Evolutionary conservation across 2,329 filamentous ascomycete genomes (phyloP), one percentile per base, ranked within the genome.

Genomic region (Pseudogymnoascus sp.): DNA sequence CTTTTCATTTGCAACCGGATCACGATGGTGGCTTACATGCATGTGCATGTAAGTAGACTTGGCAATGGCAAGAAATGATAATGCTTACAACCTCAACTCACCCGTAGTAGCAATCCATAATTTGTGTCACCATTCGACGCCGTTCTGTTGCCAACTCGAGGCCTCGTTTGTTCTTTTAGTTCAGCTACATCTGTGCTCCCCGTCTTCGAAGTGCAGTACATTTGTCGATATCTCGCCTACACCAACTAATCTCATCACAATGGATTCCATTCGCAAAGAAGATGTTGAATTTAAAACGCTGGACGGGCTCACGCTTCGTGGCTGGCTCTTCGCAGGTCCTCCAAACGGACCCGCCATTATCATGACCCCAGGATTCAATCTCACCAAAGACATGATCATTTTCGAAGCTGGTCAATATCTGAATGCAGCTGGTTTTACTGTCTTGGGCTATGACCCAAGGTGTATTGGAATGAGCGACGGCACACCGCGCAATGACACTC

Each of bases 391-490:
- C 42, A 58, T 64, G 39, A 52, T 23, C 45, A 23, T 52, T 52
- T 23, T 30, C 11, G 45, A 52, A 52, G 25, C 45, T n/a, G 45
- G 22, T 8, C 35, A 38, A 38, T 38, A 38, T 38, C 14, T 38
- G 35, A 38, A 38, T 38, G 35, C 35, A n/a, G 0, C 74, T 90
- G 63, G 83, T 90, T 65, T 88, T 85, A 82, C 70, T 87, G 11
- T 85, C 82, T 0, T 91, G 88, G 88, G 79, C 82, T 0, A 69
- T 88, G 4, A 87, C 5, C 35, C 35, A 38, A 38, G 35, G 35
- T 38, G 35, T n/a, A 38, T 38, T 38, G 35, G 35, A n/a, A 38
- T 38, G 35, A 38, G 35, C 35, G 35, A 38, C 35, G 35, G 35
- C 35, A 38, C 3, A n/a, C 35, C 35, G 14, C 35, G 35, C 35